Base-by-base conservation (phyloP, 345 rosid species). In the Aquilaria sinensis region DNA sequence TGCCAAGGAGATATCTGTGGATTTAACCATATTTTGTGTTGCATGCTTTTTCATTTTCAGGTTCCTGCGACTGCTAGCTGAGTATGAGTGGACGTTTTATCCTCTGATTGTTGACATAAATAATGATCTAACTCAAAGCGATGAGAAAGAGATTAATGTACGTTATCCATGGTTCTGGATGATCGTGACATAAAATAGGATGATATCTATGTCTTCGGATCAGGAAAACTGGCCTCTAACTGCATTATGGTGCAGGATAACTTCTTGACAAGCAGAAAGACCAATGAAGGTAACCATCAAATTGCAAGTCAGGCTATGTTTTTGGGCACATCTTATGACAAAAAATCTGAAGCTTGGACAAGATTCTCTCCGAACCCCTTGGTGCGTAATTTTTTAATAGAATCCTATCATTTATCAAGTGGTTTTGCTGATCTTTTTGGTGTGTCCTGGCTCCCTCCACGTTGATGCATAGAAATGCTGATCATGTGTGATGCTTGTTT, bases 281-380 rank as follows among this genome's bases (percentile, higher is more conserved):
- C 57, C 12, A 67, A 67, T 31, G 89, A 83, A 63, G 75, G 74
- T 57, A 80, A 80, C 70, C 41, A 46, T 15, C 82, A 80, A 77
- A 78, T 75, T 59, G 62, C 76, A 71, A 76, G 75, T 61, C 76
- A 88, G 34, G 82, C 89, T 52, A 86, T 90, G 97, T 93, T 90
- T 80, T 68, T 90, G 70, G 92, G 94, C 31, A 88, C 96, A 41
- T 77, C 94, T 56, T 90, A 90, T 72, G 98, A 93, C 75, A 88
- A 77, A 80, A 83, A 85, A 79, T 93, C 97, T 41, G 98, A 88
- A 66, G 90, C 92, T 53, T 93, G 98, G 98, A 93, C 98, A 29
- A 23, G 77, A 57, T 64, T 53, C 63, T 83, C 89, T 2, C 98
- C 96, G 51, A 93, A 67, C 74, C 53, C 74, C 56, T 13, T 62